Conservation (phyloP, 1,284 basidiomycete species). For the Pseudozyma sp. region DNA sequence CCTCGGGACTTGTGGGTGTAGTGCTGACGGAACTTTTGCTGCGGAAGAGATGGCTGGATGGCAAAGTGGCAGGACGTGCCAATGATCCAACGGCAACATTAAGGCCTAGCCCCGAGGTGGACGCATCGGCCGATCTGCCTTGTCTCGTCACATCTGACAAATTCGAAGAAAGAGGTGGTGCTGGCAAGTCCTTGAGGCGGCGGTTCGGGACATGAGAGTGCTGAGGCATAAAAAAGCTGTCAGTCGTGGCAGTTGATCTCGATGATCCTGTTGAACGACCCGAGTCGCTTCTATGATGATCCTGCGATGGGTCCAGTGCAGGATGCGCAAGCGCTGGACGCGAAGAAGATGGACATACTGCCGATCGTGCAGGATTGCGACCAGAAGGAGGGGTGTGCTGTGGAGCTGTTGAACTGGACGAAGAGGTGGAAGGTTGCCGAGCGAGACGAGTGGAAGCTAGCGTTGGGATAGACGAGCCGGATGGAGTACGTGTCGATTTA, state of each 20-base stretch:
- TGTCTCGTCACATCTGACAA: conserved; percentile 7
- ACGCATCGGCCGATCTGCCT: neutral
- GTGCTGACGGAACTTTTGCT: conserved; percentile 49
- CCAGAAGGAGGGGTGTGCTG: conserved; percentile 10
- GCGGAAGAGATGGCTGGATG: conserved; percentile 17
- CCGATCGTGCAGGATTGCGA: conserved; percentile 24
- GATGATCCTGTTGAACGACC: conserved; percentile 42
- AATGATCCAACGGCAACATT: conserved; percentile 7
- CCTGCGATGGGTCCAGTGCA: conserved; percentile 22
- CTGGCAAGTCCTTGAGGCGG: conserved; percentile 28
- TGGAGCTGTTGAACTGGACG: conserved; percentile 10
- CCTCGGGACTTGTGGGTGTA: conserved; percentile 49
- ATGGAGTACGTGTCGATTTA: conserved; percentile 17
- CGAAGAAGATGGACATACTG: conserved; percentile 19
- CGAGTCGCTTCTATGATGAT: conserved; percentile 43
- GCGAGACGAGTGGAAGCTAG: conserved; percentile 14
- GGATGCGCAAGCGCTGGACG: conserved; percentile 13
- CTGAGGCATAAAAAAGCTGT: conserved; percentile 42
- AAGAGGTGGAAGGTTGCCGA: conserved; percentile 20
- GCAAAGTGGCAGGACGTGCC: neutral
- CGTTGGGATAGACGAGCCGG: conserved; percentile 18
- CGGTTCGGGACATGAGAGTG: conserved; percentile 26
- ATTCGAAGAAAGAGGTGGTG: conserved; percentile 12
- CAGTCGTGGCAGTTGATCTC: conserved; percentile 36
- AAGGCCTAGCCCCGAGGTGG: conserved; percentile 15